Base-by-base conservation (phyloP, 495 filamentous ascomycete species). In the Tetracladium setigerum region DNA sequence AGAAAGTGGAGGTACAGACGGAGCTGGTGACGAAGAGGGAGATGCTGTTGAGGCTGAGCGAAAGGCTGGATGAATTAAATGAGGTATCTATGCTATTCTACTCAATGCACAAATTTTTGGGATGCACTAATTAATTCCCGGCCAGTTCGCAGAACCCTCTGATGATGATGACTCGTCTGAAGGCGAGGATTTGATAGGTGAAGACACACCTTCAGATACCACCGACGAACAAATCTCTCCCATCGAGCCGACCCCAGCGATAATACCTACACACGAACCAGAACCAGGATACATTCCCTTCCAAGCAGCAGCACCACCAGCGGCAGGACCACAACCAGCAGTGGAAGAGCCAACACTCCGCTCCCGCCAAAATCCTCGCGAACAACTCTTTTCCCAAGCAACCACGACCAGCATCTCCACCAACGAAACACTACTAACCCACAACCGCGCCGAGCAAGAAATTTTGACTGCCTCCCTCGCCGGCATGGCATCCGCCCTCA, bases 361-460 rank as follows among this genome's bases (percentile, higher is more conserved):
- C 30, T 31, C 22, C 24, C 22, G 41, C 32, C 47, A 33, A 31
- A 10, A 46, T 10, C 31, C 52, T n/a, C 52, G 52, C 22, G 31
- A 49, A 30, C n/a, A n/a, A 15, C 4, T 34, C 16, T 30, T 37
- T 22, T 11, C 36, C 30, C 35, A 45, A 1, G 47, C 54, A 10
- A 33, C 46, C 2, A 40, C 54, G 31, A 58, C 54, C 35, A 37
- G 61, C 40, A 56, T 41, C 34, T 53, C 50, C 18, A 66, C 64
- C 10, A 71, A 74, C 5, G 89, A 95, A 64, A 71, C 77, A 0
- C 74, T 86, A 18, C 78, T 96, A 5, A 76, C 81, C 52, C 69
- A 79, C 49, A 75, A 94, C 51, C 83, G 87, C 43, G 64, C 65
- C 31, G 87, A 95, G 64, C 90, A 95, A 63, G 87, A 95, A 61